Percentiles rank a stretch among this genome's conserved stretches.
phyloP scores from a whole-genome alignment of 768 basidiomycete genomes.

The Rhodotorula toruloides region DNA sequence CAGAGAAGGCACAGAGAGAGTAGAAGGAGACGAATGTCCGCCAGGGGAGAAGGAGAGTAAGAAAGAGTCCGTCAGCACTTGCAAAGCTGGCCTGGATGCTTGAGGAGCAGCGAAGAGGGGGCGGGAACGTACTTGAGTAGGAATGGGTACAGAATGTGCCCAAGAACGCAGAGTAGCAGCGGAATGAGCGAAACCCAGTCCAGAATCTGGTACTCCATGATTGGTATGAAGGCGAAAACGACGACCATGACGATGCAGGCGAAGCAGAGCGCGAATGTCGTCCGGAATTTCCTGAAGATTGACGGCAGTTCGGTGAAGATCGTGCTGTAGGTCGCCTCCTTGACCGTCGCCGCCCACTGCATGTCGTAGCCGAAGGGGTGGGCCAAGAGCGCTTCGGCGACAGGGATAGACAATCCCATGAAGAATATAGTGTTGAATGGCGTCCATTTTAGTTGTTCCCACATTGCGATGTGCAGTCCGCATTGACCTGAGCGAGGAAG shows the following conservation, averaged over 20 bases:
- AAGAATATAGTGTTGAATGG: neutral
- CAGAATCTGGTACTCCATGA: conserved; percentile 18
- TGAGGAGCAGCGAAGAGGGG: neutral
- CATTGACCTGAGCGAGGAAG: neutral
- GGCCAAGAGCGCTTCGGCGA: neutral
- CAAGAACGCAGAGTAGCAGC: conserved; percentile 15
- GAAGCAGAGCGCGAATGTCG: conserved; percentile 52
- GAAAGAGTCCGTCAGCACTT: neutral
- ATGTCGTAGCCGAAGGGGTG: conserved; percentile 56
- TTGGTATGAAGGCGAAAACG: conserved; percentile 44
- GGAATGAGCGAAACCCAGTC: conserved; percentile 31
- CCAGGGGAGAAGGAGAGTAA: neutral
- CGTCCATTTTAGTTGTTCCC: no score
- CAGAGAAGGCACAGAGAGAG: neutral
- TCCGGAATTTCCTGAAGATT: conserved; percentile 72
- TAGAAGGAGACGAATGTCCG: no score
- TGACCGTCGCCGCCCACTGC: conserved; percentile 69
- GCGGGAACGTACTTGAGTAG: conserved; percentile 9
- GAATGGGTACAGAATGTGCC: conserved; percentile 22
- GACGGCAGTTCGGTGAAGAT: conserved; percentile 86
- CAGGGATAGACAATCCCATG: neutral
- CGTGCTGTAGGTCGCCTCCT: conserved; percentile 80
- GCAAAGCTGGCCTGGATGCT: no score
- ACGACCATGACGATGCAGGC: conserved; percentile 57
- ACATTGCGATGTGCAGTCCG: no score